These are phyloP conservation scores for Huntiella moniliformis DNA, from an alignment of 2,329 filamentous ascomycete species.

Conservation along the genomic window DNA sequence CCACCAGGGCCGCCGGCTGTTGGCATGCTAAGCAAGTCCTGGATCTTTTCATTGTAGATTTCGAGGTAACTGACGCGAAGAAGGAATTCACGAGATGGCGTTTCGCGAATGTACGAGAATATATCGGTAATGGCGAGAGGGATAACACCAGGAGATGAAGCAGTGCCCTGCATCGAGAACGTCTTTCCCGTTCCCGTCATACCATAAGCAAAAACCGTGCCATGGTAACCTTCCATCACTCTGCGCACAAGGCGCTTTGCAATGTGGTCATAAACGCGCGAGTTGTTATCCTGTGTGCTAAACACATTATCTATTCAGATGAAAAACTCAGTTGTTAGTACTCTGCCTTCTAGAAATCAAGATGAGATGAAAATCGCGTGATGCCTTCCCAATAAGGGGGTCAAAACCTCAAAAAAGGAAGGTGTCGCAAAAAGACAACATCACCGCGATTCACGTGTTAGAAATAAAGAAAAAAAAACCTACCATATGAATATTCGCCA, in stretches of 20 bases:
- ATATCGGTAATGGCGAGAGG: conserved; percentile 96
- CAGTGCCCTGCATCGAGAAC: conserved; percentile 98
- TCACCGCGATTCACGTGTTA: not conserved
- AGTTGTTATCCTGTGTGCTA: conserved; percentile 80
- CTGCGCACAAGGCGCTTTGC: conserved; percentile 86
- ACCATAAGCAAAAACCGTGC: conserved; percentile 94
- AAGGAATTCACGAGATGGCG: conserved; percentile 81
- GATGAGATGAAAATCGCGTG: not conserved
- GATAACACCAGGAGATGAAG: conserved; percentile 87
- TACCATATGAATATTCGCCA: conserved; percentile 84
- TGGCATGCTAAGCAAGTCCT: conserved; percentile 72
- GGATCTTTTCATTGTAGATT: conserved; percentile 97
- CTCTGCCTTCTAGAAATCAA: not conserved
- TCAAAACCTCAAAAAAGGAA: not conserved
- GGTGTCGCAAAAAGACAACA: not conserved
- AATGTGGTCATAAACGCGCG: conserved; percentile 80
- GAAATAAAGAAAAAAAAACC: conserved; percentile 16
- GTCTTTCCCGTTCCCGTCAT: conserved; percentile 99
- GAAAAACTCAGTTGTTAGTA: not conserved
- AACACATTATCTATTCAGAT: conserved; percentile 72
- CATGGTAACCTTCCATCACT: conserved; percentile 98
- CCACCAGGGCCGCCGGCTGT: conserved; percentile 35
- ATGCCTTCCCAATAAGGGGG: not conserved
- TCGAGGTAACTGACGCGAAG: conserved; percentile 94
- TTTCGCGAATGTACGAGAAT: conserved; percentile 96